These are phyloP conservation scores for Plenodomus lindquistii DNA, from an alignment of 2,329 filamentous ascomycete species.

Conservation along the genomic window DNA sequence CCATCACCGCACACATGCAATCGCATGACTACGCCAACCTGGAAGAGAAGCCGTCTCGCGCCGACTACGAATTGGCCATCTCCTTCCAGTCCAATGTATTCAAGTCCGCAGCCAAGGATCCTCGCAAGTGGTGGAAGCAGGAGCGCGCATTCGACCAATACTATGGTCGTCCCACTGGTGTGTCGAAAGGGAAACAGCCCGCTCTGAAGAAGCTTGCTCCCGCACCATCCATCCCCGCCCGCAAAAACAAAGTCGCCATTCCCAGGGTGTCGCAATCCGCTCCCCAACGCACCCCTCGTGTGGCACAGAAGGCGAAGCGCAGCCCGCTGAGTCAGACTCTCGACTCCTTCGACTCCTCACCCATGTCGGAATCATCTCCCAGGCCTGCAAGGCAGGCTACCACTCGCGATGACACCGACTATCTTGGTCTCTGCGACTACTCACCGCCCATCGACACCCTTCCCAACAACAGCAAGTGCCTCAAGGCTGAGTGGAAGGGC, in stretches of 20 bases:
- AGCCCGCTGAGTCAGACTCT: conserved; percentile 35
- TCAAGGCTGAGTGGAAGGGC: conserved; percentile 89
- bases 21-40: conserved; percentile 34
- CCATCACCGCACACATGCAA: conserved; percentile 43
- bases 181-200: conserved; percentile 40
- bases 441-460: conserved; percentile 71
- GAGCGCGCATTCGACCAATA: conserved; percentile 58
- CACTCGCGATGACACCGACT: conserved; percentile 83
- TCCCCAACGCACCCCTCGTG: conserved; percentile 38
- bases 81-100: conserved; percentile 40
- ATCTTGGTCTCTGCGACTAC: conserved; percentile 70
- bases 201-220: conserved; percentile 43
- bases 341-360: conserved; percentile 43
- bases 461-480: conserved; percentile 65
- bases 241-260: conserved; percentile 39
- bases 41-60: conserved; percentile 37
- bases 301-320: conserved; percentile 39
- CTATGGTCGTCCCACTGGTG: conserved; percentile 49
- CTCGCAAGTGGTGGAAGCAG: conserved; percentile 39
- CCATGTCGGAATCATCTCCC: conserved; percentile 32
- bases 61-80: conserved; percentile 43
- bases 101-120: conserved; percentile 45
- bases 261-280: conserved; percentile 37
- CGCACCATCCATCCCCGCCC: conserved; percentile 37
- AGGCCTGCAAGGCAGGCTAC: conserved; percentile 52